Conservation (phyloP, 305 asterid species). For the Fraxinus nigra region DNA sequence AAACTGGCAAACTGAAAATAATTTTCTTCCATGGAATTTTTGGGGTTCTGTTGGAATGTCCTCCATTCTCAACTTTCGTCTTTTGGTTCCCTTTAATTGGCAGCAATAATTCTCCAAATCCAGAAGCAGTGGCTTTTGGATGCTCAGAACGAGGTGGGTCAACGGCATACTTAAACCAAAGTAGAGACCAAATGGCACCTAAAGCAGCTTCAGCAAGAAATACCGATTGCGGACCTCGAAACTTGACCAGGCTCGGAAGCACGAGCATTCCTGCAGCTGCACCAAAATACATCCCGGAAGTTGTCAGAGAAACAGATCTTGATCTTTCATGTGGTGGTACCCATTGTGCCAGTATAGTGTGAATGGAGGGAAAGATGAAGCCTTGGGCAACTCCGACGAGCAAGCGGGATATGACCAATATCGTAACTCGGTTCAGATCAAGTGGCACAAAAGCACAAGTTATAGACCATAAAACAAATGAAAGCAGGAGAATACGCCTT, state of each 20-base stretch:
- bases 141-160: slow-evolving; percentile 97
- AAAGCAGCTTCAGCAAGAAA: slow-evolving; percentile 78
- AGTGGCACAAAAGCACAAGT: slow-evolving; percentile 85
- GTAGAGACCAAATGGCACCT: slow-evolving; percentile 82
- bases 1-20: slow-evolving; percentile 63
- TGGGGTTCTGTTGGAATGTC: slow-evolving; percentile 35
- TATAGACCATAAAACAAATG: slow-evolving; percentile 82
- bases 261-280: slow-evolving; percentile 87
- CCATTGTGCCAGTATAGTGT: slow-evolving; percentile 97
- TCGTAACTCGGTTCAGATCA: slow-evolving; percentile 58
- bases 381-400: slow-evolving; percentile 98
- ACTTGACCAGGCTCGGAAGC: slow-evolving; percentile 79
- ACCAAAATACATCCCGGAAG: slow-evolving; percentile 95
- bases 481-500: slow-evolving; percentile 77
- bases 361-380: slow-evolving; percentile 93
- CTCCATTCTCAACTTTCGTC: slow-evolving; percentile 55
- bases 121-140: slow-evolving; percentile 89
- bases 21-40: slow-evolving; percentile 79
- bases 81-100: slow-evolving; percentile 51
- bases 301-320: slow-evolving; percentile 85
- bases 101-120: slow-evolving; percentile 77
- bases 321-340: slow-evolving; percentile 97
- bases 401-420: slow-evolving; percentile 77
- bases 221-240: slow-evolving; percentile 85
- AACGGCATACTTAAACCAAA: slow-evolving; percentile 72